Base-by-base conservation (phyloP, 2,329 filamentous ascomycete species). In the Epichloe brachyelytri region DNA sequence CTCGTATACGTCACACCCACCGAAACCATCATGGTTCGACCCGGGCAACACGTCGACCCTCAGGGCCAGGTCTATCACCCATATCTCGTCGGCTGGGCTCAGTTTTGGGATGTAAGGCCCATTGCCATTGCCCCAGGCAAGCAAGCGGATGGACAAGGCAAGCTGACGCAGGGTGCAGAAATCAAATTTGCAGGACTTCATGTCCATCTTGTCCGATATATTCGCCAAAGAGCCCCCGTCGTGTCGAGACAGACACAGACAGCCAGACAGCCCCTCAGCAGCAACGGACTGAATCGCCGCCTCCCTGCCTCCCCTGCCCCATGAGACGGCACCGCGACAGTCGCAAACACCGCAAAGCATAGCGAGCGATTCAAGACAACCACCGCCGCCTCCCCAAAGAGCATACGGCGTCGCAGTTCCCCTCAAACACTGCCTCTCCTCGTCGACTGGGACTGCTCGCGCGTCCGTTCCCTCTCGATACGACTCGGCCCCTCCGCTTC, bases 191-290 rank as follows among this genome's bases (percentile, higher is more conserved):
- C 71, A 85, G 41, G 89, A 95, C 62, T 88, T 97, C 52, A 70
- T 97, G 2, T 81, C 80, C 15, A 85, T 95, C 30, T 70, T 98
- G 3, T 79, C 85, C 57, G 88, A 93, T 50, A 76, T 97, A 20
- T 98, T 98, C 63, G 85, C 89, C 38, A 95, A 94, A 68, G 93
- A 98, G 61, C 93, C 93, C 93, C 93, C 0, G 87, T 97, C 4
- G 82, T 93, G 54, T 82, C 89, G 36, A 83, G 82, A 58, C 82
- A 11, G 30, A 30, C 46, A 12, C 14, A 82, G 56, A 75, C 76
- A 11, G 34, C 60, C 71, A 74, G 43, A 66, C 65, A 14, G 61
- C 68, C n/a, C 67, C 20, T 64, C 66, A 26, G 51, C 44, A 45
- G 37, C 57, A 55, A 51, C 54, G 59, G 17, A 55, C 63, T 45